Conservation (phyloP, 1,284 basidiomycete species). For the Cronartium ribicola region DNA sequence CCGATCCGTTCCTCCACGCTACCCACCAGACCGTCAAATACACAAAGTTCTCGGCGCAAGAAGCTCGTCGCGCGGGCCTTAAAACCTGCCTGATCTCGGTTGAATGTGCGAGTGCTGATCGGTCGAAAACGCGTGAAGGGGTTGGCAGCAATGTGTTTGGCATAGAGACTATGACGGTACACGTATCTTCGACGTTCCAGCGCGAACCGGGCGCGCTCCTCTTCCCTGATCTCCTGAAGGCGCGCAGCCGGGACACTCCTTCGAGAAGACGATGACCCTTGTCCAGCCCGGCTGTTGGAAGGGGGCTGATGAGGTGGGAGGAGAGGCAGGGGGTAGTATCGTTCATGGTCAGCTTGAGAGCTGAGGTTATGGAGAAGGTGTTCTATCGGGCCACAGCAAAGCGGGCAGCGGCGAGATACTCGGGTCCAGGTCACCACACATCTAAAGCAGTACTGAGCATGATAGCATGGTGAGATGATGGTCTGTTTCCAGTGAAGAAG, state of each 20-base stretch:
- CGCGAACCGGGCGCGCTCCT: neutral
- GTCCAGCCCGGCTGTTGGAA: neutral
- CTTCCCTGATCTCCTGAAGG: neutral
- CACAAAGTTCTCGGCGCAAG: slow-evolving; percentile 20
- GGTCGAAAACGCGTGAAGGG: slow-evolving; percentile 15
- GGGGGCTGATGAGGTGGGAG: neutral
- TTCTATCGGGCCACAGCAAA: slow-evolving; percentile 12
- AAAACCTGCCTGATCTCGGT: neutral
- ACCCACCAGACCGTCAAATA: neutral
- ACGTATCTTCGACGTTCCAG: slow-evolving; percentile 25
- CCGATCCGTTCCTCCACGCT: slow-evolving; percentile 12
- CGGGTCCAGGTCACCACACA: slow-evolving; percentile 15
- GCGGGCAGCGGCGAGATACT: slow-evolving; percentile 10
- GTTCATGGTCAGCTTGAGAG: slow-evolving; percentile 13
- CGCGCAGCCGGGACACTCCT: neutral
- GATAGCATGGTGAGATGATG: slow-evolving; percentile 29
- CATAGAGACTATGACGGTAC: slow-evolving; percentile 28
- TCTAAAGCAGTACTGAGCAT: slow-evolving; percentile 27
- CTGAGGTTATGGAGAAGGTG: slow-evolving; percentile 17
- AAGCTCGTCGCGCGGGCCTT: slow-evolving; percentile 15
- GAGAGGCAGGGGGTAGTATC: slow-evolving; percentile 19
- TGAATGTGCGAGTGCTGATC: slow-evolving; percentile 1
- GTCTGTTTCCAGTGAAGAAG: slow-evolving; percentile 1
- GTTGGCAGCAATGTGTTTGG: slow-evolving; percentile 29
- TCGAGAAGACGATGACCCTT: neutral